phyloP scores from a whole-genome alignment of 2,329 filamentous ascomycete species.

The Hymenoscyphus scutula region DNA sequence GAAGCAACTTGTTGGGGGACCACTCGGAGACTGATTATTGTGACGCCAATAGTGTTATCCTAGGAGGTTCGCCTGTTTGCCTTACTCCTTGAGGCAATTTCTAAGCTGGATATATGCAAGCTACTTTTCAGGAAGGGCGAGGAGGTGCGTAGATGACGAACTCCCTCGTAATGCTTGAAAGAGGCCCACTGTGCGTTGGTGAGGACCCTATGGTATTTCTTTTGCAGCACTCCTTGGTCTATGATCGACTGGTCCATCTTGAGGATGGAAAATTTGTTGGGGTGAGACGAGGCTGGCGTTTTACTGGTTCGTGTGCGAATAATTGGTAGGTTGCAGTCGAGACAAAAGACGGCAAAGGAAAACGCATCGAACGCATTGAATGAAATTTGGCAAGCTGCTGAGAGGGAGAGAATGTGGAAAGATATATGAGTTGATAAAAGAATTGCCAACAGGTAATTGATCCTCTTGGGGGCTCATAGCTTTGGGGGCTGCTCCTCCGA shows the following conservation, averaged over 20 bases:
- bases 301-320: background rate
- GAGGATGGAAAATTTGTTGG: background rate
- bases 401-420: background rate
- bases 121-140: background rate
- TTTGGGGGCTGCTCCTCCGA: background rate
- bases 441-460: background rate
- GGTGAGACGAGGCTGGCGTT: background rate
- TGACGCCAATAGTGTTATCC: background rate
- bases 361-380: background rate
- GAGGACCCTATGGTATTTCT: background rate
- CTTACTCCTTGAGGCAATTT: background rate
- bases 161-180: background rate
- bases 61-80: background rate
- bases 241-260: background rate
- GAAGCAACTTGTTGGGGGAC: background rate
- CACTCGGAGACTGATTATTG: background rate
- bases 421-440: background rate
- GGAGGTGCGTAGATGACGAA: background rate
- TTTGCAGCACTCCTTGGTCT: background rate
- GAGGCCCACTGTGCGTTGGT: background rate
- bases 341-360: background rate
- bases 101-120: constrained; percentile 2
- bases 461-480: background rate
- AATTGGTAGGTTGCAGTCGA: background rate
- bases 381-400: background rate